Percentiles rank a stretch among this genome's conserved stretches.
Conservation (phyloP, 352 stramenopile genomes). For the Thraustochytrium sp. region DNA sequence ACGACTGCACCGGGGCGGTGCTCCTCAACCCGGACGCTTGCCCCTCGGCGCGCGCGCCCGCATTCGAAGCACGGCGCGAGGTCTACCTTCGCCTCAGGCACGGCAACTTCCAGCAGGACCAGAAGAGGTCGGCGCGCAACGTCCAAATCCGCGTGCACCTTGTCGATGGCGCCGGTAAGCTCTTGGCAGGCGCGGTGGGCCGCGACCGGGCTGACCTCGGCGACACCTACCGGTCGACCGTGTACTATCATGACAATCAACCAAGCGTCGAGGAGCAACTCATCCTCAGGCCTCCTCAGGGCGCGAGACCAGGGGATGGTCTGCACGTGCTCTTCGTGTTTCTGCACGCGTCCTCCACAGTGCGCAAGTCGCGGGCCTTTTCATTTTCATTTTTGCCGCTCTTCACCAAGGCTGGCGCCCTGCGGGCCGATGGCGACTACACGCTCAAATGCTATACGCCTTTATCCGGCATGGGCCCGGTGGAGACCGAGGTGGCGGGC, state of each 20-base stretch:
- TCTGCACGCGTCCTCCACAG: slow-evolving; percentile 44
- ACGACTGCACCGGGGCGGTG: not conserved
- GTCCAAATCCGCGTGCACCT: slow-evolving; percentile 42
- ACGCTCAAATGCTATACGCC: not conserved
- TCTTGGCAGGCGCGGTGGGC: not conserved
- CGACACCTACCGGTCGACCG: slow-evolving; percentile 40
- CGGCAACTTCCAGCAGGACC: slow-evolving; percentile 47
- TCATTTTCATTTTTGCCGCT: slow-evolving; percentile 41
- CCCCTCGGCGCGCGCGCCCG: not conserved
- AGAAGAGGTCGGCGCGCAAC: slow-evolving; percentile 45
- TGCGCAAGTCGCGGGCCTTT: slow-evolving; percentile 29
- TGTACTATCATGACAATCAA: slow-evolving; percentile 51
- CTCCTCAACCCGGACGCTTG: slow-evolving; percentile 15
- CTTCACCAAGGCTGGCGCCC: not conserved
- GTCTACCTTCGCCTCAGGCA: slow-evolving; percentile 45
- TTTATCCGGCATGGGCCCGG: not conserved
- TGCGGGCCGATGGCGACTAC: not conserved
- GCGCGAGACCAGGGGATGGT: not conserved
- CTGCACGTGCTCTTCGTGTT: slow-evolving; percentile 47
- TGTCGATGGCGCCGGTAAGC: slow-evolving; percentile 9
- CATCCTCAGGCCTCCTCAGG: slow-evolving; percentile 19
- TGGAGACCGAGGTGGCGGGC: not conserved
- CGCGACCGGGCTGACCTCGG: not conserved
- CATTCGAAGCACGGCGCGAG: slow-evolving; percentile 45
- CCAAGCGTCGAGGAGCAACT: slow-evolving; percentile 47